Base-by-base conservation (phyloP, 2,329 filamentous ascomycete genomes). In the Alternaria hordeiaustralica region DNA sequence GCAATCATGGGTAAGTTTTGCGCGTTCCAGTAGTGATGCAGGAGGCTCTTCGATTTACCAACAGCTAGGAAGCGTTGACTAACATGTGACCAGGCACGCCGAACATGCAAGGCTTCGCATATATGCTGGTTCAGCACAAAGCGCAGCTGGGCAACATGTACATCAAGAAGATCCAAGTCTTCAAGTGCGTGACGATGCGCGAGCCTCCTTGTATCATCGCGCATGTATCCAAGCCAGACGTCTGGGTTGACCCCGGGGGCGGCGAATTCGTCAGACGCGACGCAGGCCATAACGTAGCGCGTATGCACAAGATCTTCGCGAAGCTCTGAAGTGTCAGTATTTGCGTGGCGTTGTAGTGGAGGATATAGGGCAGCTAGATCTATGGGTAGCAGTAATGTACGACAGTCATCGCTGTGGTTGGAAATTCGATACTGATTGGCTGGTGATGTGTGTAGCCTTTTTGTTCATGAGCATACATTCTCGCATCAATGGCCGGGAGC, bases 71-170 rank as follows among this genome's bases (percentile, higher is more conserved):
- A 15, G 28, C 1, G 4, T 15, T 3, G 28, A 5, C 44, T 57
- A 30, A 57, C 28, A 26, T 13, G 2, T 23, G 3, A n/a, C 4
- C 7, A 68, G 70, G 67, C 6, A 71, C 66, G 11, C 63, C 69
- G 2, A 72, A 71, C 20, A 45, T 71, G 1, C 65, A 65, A 53
- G 68, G 68, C 7, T 71, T 71, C 26, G 70, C 65, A 2, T 71
- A 71, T 30, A 58, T 73, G 21, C 58, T 74, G 2, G 56, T 71
- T 5, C 63, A 69, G 56, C 71, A 73, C 33, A 74, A 72, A 53
- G 58, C 63, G 9, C 47, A 65, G 20, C 36, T 71, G 11, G 67
- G 62, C 6, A 65, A 68, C 46, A 68, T 69, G 59, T 70, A 64
- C 43, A 66, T 74, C 47, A 55, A 61, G 44, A 66, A 66, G 18